Conservation (phyloP, 139 green algal species). For the Deuterostichococcus epilithicus region DNA sequence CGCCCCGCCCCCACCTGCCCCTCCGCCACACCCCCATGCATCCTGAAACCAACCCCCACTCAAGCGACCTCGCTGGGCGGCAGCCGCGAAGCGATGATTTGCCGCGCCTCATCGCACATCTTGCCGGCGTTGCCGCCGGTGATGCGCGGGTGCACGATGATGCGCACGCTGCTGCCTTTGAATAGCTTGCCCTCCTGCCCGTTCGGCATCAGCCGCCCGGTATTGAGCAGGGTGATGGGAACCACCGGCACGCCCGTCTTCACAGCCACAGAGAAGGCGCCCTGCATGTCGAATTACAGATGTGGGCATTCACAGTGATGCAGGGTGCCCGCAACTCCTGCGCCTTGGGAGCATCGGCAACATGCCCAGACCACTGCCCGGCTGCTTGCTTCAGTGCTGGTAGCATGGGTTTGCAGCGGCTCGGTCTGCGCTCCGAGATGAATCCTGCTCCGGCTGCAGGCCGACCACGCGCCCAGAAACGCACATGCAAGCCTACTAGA, state of each 20-base stretch:
- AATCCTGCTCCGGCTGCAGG: too few species aligned
- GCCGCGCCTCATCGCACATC: constrained; percentile 11
- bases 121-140: constrained; percentile 33
- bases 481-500: too few species aligned
- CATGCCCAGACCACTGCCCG: neutral
- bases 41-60: too few species aligned
- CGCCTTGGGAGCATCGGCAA: neutral
- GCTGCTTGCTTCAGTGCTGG: too few species aligned
- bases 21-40: too few species aligned
- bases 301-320: neutral
- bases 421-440: too few species aligned
- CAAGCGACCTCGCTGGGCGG: neutral
- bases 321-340: neutral
- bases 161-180: constrained; percentile 50
- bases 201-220: constrained; percentile 84
- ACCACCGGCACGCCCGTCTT: constrained; percentile 84
- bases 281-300: constrained; percentile 36
- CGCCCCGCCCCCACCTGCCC: too few species aligned
- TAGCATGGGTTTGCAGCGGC: too few species aligned
- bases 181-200: constrained; percentile 71
- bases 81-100: constrained; percentile 7
- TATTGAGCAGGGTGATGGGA: constrained; percentile 87
- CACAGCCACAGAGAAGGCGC: constrained; percentile 90
- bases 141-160: constrained; percentile 82
- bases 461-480: too few species aligned